Percentiles rank a stretch among this genome's conserved stretches.
Conservation (phyloP, 192 early-diverging fungal genomes). For the Podila epigama region DNA sequence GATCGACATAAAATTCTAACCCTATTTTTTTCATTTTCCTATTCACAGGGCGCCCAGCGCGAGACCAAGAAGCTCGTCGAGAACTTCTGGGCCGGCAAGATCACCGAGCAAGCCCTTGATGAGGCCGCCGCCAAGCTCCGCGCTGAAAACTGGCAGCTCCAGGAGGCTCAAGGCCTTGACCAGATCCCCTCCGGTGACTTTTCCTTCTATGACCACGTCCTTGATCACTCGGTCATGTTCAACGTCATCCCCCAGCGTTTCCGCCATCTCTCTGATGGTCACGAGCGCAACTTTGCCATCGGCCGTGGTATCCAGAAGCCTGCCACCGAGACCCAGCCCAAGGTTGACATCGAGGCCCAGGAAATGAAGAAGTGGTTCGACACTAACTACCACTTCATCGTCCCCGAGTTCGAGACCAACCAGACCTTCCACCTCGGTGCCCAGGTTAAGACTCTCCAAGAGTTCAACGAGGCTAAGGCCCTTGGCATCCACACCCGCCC, state of each 20-base stretch:
- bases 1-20: no score
- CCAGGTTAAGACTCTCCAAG: slow-evolving; percentile 75
- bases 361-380: slow-evolving; percentile 99
- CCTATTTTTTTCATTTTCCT: background rate
- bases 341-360: slow-evolving; percentile 91
- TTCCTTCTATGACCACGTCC: slow-evolving; percentile 94
- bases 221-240: slow-evolving; percentile 70
- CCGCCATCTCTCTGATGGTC: slow-evolving; percentile 61
- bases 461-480: slow-evolving; percentile 93
- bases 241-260: slow-evolving; percentile 75
- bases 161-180: slow-evolving; percentile 69
- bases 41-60: slow-evolving; percentile 80
- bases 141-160: slow-evolving; percentile 78
- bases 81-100: slow-evolving; percentile 91
- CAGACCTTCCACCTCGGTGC: slow-evolving; percentile 75
- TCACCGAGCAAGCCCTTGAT: slow-evolving; percentile 72
- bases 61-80: slow-evolving; percentile 97
- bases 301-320: slow-evolving; percentile 89
- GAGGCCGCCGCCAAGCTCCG: slow-evolving; percentile 67
- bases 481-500: slow-evolving; percentile 91
- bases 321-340: slow-evolving; percentile 65
- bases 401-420: slow-evolving; percentile 83
- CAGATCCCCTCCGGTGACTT: slow-evolving; percentile 95
- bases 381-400: slow-evolving; percentile 93
- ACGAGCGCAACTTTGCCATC: slow-evolving; percentile 97